Evolutionary conservation across 169 alveolate genomes (phyloP), one percentile per base, ranked within the genome.

Genomic region (Plasmodium billcollinsi): DNA sequence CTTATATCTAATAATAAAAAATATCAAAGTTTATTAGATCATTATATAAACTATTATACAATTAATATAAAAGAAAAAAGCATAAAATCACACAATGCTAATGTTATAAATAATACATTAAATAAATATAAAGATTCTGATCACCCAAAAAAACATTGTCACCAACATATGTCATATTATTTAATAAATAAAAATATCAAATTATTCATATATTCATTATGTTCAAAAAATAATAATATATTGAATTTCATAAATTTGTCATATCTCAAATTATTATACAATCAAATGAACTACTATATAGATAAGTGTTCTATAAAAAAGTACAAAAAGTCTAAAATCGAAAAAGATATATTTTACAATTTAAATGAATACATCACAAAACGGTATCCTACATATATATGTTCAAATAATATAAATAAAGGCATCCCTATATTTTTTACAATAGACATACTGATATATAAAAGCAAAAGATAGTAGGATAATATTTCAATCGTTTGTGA

Each of bases 271-370:
- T 2, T 72, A 52, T 49, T 86, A 20, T 58, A 71, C 72, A 50
- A 59, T 54, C 45, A 86, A 65, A 26, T 18, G 45, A 39, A 39
- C 1, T 39, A 39, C 47, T 39, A 39, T 39, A 39, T 39, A 39
- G 47, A 39, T 39, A 39, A 39, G 5, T 39, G 47, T 0, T 39
- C 1, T 47, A 14, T 62, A 49, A 6, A 63, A 20, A 70, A 70
- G 54, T n/a, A 11, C 20, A 70, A 86, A 86, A 86, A 43, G 62
- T 86, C 92, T 6, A 26, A 12, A 39, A 65, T 86, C 24, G 92
- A 86, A 65, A 86, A 65, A n/a, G 76, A 86, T 26, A 59, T 86
- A 20, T 73, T 86, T 86, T 62, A n/a, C 54, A 21, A 21, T 15
- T 45, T 72, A 71, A 74, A 86, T 24, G 63, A 73, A 33, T 50